Conservation (phyloP, 78 protist genomes). For the Monosiga brevicollis region DNA sequence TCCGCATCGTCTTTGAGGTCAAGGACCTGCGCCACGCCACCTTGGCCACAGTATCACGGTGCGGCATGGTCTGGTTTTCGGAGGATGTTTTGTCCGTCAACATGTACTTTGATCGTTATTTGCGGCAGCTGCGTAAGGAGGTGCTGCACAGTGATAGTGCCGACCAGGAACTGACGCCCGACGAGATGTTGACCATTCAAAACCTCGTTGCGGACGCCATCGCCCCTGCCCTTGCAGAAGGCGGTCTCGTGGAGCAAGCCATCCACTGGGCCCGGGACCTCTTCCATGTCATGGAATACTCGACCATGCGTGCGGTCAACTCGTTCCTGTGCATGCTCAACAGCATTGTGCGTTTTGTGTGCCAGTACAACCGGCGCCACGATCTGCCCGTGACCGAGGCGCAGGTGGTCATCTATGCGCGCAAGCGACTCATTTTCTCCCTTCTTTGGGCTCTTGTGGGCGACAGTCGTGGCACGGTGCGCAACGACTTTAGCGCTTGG, state of each 20-base stretch:
- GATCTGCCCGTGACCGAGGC: conserved; percentile 64
- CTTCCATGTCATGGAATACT: conserved; percentile 76
- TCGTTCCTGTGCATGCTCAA: conserved; percentile 63
- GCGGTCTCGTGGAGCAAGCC: conserved; percentile 42
- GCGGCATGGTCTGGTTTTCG: conserved; percentile 98
- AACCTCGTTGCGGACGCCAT: conserved; percentile 34
- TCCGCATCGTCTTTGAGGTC: conserved; percentile 89
- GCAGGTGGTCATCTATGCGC: conserved; percentile 20
- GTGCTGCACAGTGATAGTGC: background rate
- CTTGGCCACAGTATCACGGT: conserved; percentile 94
- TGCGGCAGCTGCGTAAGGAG: conserved; percentile 13
- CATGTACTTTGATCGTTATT: conserved; percentile 52
- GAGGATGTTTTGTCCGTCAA: conserved; percentile 60
- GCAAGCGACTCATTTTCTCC: conserved; percentile 45
- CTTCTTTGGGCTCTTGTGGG: conserved; percentile 90
- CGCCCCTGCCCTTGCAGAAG: conserved; percentile 34
- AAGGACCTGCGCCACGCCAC: conserved; percentile 90
- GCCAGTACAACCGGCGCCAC: conserved; percentile 65
- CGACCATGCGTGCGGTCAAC: conserved; percentile 42
- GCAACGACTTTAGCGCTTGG: conserved; percentile 47
- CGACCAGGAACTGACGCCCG: background rate
- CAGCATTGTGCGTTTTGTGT: conserved; percentile 14
- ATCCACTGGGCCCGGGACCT: conserved; percentile 46
- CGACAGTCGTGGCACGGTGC: conserved; percentile 26
- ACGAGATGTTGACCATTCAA: background rate